These are phyloP conservation scores for Amphicarpaea edgeworthii DNA, from an alignment of 306 rosid genomes.

Conservation along the genomic window DNA sequence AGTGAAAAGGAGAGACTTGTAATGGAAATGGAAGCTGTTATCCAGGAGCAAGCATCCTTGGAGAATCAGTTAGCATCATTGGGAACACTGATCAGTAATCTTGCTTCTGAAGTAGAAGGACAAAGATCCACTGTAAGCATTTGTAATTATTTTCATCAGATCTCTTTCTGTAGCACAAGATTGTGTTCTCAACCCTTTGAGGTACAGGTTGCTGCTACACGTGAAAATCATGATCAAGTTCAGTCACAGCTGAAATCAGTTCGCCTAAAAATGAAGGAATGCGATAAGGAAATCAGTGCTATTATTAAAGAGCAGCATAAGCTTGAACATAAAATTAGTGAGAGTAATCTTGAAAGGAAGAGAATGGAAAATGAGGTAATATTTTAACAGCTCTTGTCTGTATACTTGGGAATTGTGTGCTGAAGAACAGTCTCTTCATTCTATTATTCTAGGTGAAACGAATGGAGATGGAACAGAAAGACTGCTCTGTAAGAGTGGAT, in stretches of 20 bases:
- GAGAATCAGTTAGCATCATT: conserved; percentile 75
- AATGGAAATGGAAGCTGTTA: conserved; percentile 91
- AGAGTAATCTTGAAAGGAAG: conserved; percentile 86
- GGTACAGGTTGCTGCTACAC: conserved; percentile 74
- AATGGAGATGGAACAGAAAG: conserved; percentile 88
- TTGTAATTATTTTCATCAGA: conserved; percentile 31
- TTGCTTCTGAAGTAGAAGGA: conserved; percentile 74
- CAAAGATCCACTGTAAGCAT: conserved; percentile 65
- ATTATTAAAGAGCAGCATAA: conserved; percentile 74
- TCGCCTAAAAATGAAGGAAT: conserved; percentile 85
- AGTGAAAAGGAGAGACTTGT: conserved; percentile 93
- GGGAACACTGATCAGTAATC: conserved; percentile 59
- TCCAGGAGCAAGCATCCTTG: conserved; percentile 73
- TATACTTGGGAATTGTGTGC: conserved; percentile 35
- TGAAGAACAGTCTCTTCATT: conserved; percentile 37
- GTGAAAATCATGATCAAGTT: conserved; percentile 67
- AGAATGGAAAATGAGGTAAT: conserved; percentile 95
- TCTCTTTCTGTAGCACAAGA: conserved; percentile 24
- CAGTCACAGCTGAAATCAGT: conserved; percentile 66
- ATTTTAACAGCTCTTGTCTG: conserved; percentile 1
- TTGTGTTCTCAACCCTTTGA: conserved; percentile 43
- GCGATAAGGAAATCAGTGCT: conserved; percentile 75
- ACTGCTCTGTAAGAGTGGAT: conserved; percentile 85
- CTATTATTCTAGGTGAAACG: conserved; percentile 71
- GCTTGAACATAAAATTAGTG: conserved; percentile 79